Conservation (phyloP, 2,329 filamentous ascomycete genomes). For the Pyricularia sp. region DNA sequence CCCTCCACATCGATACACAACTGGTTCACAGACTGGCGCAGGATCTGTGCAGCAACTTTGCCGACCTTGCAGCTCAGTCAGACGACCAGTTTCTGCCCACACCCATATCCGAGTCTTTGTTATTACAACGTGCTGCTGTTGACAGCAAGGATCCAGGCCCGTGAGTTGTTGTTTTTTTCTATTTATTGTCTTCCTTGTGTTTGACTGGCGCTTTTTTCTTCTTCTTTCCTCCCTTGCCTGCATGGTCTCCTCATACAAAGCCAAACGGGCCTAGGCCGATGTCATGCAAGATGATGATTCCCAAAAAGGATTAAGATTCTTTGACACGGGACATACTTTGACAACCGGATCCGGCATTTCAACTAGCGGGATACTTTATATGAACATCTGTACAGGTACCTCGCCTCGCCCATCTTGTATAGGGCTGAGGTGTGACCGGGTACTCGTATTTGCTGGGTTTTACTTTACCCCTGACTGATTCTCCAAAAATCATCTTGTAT, state of each 20-base stretch:
- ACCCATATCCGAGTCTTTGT: slow-evolving; percentile 49
- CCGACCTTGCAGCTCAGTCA: slow-evolving; percentile 40
- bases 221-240: neutral
- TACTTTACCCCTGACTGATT: neutral
- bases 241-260: neutral
- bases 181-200: neutral
- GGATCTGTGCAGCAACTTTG: slow-evolving; percentile 37
- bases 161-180: slow-evolving; percentile 28
- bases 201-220: neutral
- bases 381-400: neutral
- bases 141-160: slow-evolving; percentile 28
- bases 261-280: neutral
- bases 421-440: neutral
- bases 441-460: neutral
- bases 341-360: neutral
- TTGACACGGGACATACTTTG: neutral
- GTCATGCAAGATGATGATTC: neutral
- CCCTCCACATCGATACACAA: slow-evolving; percentile 37
- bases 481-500: neutral
- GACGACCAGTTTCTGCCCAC: slow-evolving; percentile 49
- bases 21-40: slow-evolving; percentile 36
- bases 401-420: neutral
- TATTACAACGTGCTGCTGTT: slow-evolving; percentile 34
- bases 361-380: neutral
- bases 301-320: neutral